Conservation (phyloP, 805 yeast genomes). For the Metschnikowia borealis region DNA sequence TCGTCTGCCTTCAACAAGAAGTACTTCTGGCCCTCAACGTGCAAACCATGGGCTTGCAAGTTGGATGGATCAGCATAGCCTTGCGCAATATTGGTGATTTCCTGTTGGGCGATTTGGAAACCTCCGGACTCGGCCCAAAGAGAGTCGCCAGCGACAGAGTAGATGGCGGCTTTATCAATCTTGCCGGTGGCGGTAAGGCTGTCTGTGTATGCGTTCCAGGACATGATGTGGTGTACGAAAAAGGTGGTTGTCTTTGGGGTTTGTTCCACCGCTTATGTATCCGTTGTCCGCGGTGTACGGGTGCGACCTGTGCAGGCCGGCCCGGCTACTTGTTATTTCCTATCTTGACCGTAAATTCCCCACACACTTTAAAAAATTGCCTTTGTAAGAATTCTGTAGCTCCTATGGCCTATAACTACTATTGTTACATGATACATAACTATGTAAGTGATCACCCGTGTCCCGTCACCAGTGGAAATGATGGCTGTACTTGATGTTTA, state of each 20-base stretch:
- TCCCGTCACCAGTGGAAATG: neutral
- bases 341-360: neutral
- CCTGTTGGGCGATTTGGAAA: conserved; percentile 60
- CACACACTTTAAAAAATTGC: neutral
- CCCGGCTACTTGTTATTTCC: neutral
- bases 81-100: conserved; percentile 65
- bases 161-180: conserved; percentile 88
- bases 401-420: neutral
- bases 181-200: conserved; percentile 80
- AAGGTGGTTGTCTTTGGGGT: neutral
- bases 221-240: conserved; percentile 11
- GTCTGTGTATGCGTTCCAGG: conserved; percentile 82
- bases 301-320: neutral
- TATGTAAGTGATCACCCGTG: neutral
- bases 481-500: neutral
- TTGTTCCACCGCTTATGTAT: conserved; percentile 4
- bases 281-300: conserved; percentile 3
- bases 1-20: conserved; percentile 86
- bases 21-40: conserved; percentile 80
- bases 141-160: conserved; percentile 91
- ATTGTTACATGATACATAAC: neutral
- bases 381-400: neutral
- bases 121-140: conserved; percentile 85
- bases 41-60: conserved; percentile 83
- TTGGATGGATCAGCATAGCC: conserved; percentile 79